These are phyloP conservation scores for Trichophyton rubrum DNA, from an alignment of 2,329 filamentous ascomycete species.

Conservation along the genomic window DNA sequence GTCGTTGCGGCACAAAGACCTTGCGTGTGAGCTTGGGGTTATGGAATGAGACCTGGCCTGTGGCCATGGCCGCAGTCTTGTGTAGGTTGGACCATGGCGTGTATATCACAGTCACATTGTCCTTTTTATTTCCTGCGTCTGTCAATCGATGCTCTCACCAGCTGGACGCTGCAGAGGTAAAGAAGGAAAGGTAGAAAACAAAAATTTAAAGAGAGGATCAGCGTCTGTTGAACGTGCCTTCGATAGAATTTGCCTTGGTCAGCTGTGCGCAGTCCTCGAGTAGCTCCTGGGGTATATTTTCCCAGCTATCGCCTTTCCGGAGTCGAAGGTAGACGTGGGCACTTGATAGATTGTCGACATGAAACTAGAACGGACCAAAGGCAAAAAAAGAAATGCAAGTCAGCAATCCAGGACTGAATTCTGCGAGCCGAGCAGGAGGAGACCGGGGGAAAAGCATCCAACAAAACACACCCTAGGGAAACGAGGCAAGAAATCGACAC, in stretches of 20 bases:
- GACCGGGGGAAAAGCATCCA: background rate
- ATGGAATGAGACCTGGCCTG: constrained; percentile 89
- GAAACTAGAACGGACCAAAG: constrained; percentile 50
- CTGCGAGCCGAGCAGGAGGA: background rate
- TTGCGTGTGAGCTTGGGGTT: constrained; percentile 72
- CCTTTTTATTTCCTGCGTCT: constrained; percentile 79
- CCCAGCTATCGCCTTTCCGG: constrained; percentile 67
- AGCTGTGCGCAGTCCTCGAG: constrained; percentile 86
- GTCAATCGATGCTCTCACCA: background rate
- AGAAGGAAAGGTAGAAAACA: too few relatives aligned
- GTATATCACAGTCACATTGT: constrained; percentile 93
- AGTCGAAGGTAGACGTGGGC: constrained; percentile 93
- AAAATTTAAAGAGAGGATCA: background rate
- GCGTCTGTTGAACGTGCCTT: constrained; percentile 46
- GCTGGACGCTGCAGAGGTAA: background rate
- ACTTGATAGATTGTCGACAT: constrained; percentile 92
- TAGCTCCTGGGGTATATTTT: constrained; percentile 60
- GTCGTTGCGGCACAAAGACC: constrained; percentile 63
- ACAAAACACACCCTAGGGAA: constrained; percentile 22
- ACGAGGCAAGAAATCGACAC: background rate
- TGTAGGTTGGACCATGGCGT: constrained; percentile 94
- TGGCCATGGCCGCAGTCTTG: constrained; percentile 92
- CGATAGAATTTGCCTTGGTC: constrained; percentile 97
- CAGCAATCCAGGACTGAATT: background rate
- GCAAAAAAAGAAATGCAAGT: constrained; percentile 1